Evolutionary conservation across 805 yeast genomes (phyloP).

Genomic region (Cephaloascus fragrans): DNA sequence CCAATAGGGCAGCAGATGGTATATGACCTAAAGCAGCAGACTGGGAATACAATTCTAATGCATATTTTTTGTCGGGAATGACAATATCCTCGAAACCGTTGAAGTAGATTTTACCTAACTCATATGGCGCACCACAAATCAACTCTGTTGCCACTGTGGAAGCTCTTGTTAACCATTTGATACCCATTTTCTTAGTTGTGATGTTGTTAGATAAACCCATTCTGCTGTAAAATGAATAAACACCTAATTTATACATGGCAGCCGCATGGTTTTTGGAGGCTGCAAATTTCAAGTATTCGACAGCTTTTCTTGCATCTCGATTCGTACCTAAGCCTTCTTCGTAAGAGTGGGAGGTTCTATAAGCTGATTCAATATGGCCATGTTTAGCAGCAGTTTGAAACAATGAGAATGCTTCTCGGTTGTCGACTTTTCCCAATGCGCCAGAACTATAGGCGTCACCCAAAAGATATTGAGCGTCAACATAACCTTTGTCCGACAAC

Average conservation of each 20-base stretch:
- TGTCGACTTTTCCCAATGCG: conserved; percentile 70
- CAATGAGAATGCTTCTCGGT: conserved; percentile 62
- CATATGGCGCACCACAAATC: conserved; percentile 91
- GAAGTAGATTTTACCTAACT: conserved; percentile 76
- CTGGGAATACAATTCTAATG: conserved; percentile 75
- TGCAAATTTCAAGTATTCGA: conserved; percentile 76
- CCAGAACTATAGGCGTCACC: conserved; percentile 90
- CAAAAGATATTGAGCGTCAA: conserved; percentile 84
- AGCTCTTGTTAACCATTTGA: conserved; percentile 89
- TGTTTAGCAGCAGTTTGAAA: conserved; percentile 91
- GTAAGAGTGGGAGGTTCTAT: conserved; percentile 82
- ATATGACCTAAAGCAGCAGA: conserved; percentile 84
- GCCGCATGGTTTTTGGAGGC: conserved; percentile 90
- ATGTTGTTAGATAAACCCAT: conserved; percentile 71
- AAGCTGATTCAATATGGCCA: conserved; percentile 86
- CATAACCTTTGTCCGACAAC: conserved; percentile 69
- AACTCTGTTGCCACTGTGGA: conserved; percentile 74
- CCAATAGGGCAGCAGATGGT: conserved; percentile 72
- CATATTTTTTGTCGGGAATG: conserved; percentile 74
- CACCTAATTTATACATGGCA: conserved; percentile 91
- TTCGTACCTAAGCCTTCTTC: conserved; percentile 93
- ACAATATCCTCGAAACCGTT: conserved; percentile 81
- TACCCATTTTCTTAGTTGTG: conserved; percentile 72
- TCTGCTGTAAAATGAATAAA: conserved; percentile 72
- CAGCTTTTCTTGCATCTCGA: conserved; percentile 77